A percentile compares a stretch with the other conserved stretches of the same genome.
Conservation (phyloP, 2,329 filamentous ascomycete species). For the Aschersonia sp. region DNA sequence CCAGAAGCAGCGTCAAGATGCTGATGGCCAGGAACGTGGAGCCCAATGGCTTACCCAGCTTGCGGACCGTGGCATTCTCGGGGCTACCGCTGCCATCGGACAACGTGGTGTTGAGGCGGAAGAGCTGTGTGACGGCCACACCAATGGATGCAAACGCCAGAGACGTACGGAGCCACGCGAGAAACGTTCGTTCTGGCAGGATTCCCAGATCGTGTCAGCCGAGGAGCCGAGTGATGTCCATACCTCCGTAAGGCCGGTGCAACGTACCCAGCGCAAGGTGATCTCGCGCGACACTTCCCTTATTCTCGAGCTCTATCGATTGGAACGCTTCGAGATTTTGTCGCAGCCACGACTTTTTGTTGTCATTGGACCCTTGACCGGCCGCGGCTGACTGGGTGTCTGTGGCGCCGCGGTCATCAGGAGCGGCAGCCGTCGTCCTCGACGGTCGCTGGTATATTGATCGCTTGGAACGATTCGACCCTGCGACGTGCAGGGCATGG, state of each 20-base stretch:
- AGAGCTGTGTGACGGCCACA: constrained; percentile 71
- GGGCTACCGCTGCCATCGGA: constrained; percentile 16
- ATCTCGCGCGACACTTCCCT: constrained; percentile 69
- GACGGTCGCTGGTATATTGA: constrained; percentile 6
- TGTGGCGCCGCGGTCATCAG: not conserved
- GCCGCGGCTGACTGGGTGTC: not conserved
- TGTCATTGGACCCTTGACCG: constrained; percentile 5
- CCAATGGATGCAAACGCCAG: constrained; percentile 72
- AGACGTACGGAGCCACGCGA: constrained; percentile 73
- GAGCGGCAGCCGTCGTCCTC: constrained; percentile 6
- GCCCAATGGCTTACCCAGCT: constrained; percentile 59
- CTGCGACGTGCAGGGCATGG: constrained; percentile 19
- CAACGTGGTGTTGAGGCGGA: constrained; percentile 62
- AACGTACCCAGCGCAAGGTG: constrained; percentile 60
- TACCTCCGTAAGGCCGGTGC: not conserved
- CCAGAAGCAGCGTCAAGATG: constrained; percentile 60
- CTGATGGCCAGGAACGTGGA: constrained; percentile 63
- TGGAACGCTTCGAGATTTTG: constrained; percentile 31
- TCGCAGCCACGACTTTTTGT: constrained; percentile 33
- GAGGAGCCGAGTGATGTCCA: not conserved
- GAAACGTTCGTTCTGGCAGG: constrained; percentile 58
- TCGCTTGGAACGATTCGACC: constrained; percentile 1
- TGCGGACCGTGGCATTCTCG: constrained; percentile 33
- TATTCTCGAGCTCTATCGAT: constrained; percentile 69
- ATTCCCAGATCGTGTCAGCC: not conserved